A percentile compares a stretch with the other conserved stretches of the same genome.
Conservation (phyloP, 345 rosid genomes). For the thale cress (Arabidopsis thaliana) region DNA sequence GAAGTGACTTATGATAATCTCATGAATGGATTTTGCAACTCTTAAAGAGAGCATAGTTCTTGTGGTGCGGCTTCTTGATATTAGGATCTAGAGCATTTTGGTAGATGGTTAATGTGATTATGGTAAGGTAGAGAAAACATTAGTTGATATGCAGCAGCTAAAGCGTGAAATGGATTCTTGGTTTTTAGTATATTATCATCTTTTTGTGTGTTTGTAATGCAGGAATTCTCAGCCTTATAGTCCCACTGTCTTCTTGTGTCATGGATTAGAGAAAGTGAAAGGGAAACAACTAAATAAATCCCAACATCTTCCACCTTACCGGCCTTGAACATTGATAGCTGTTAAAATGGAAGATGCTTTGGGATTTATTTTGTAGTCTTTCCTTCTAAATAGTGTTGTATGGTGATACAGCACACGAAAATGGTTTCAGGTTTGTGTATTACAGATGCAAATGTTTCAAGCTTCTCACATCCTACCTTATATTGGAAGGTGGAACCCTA, state of each 20-base stretch:
- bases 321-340: slow-evolving; percentile 1
- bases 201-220: background rate
- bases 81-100: background rate
- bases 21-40: slow-evolving; percentile 10
- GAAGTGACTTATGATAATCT: slow-evolving; percentile 37
- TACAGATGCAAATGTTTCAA: background rate
- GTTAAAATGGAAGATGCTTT: slow-evolving; percentile 36
- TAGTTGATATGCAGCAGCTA: background rate
- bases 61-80: background rate
- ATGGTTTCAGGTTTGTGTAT: background rate
- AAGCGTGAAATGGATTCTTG: background rate
- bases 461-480: background rate
- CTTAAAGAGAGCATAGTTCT: background rate
- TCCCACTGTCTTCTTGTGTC: background rate
- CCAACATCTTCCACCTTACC: slow-evolving; percentile 37
- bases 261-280: background rate
- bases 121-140: background rate
- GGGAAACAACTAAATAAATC: slow-evolving; percentile 3
- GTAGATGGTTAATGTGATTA: background rate
- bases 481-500: background rate
- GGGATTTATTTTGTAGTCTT: slow-evolving; percentile 34
- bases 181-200: background rate
- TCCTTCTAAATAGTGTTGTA: slow-evolving; percentile 3
- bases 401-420: background rate
- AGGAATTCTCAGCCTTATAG: background rate